phyloP scores from a whole-genome alignment of 1,284 basidiomycete species.

The Ustilago nuda region DNA sequence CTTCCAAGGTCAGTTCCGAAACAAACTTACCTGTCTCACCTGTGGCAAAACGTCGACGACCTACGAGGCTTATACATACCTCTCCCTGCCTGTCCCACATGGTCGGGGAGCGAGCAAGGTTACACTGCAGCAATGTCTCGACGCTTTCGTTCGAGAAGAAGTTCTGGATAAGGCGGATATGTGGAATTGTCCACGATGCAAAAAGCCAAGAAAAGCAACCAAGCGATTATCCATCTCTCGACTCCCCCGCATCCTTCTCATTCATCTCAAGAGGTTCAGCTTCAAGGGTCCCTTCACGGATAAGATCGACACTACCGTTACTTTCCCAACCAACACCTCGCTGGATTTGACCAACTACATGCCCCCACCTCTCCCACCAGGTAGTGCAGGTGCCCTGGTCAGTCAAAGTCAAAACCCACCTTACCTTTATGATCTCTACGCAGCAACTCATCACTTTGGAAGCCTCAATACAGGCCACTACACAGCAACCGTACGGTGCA shows the following conservation, averaged over 20 bases:
- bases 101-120: slow-evolving; percentile 76
- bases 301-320: slow-evolving; percentile 73
- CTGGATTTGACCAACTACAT: slow-evolving; percentile 93
- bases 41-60: slow-evolving; percentile 85
- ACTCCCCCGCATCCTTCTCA: slow-evolving; percentile 89
- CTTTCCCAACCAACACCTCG: slow-evolving; percentile 79
- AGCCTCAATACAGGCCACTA: slow-evolving; percentile 68
- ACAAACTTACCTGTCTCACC: slow-evolving; percentile 65
- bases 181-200: slow-evolving; percentile 91
- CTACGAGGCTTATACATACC: slow-evolving; percentile 77
- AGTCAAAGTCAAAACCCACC: slow-evolving; percentile 63
- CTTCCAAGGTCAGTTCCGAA: slow-evolving; percentile 67
- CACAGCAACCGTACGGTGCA: slow-evolving; percentile 64
- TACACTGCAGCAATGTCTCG: slow-evolving; percentile 83
- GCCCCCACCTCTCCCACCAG: slow-evolving; percentile 73
- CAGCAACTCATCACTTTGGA: slow-evolving; percentile 70
- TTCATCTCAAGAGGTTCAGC: slow-evolving; percentile 96
- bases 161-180: slow-evolving; percentile 92
- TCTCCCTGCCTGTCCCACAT: slow-evolving; percentile 68
- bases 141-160: slow-evolving; percentile 90
- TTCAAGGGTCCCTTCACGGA: slow-evolving; percentile 92
- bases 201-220: slow-evolving; percentile 81
- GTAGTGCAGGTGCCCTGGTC: slow-evolving; percentile 24
- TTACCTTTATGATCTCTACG: slow-evolving; percentile 71
- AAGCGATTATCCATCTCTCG: slow-evolving; percentile 89